Evolutionary conservation across 1,139 yeast genomes (phyloP).

Genomic region (Saccharomycopsis hybrid): DNA sequence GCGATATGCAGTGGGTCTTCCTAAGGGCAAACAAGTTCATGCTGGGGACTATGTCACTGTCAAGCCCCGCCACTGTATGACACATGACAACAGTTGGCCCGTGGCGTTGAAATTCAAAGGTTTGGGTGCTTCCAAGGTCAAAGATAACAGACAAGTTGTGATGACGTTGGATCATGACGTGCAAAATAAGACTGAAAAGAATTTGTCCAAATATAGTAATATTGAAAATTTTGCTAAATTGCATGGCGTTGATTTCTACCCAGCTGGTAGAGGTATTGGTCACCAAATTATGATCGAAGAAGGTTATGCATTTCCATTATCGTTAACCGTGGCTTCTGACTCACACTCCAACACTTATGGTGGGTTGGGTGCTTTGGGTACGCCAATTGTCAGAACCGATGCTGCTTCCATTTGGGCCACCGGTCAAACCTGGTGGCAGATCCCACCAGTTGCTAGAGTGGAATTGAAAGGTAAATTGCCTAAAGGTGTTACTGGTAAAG

Average conservation of each 20-base stretch:
- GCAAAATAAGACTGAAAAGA: slow-evolving; percentile 84
- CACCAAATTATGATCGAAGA: slow-evolving; percentile 99
- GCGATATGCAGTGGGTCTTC: slow-evolving; percentile 78
- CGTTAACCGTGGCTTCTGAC: slow-evolving; percentile 92
- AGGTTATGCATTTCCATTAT: slow-evolving; percentile 95
- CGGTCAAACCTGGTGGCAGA: slow-evolving; percentile 99
- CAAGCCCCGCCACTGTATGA: slow-evolving; percentile 96
- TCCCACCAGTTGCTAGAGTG: slow-evolving; percentile 96
- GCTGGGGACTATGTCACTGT: slow-evolving; percentile 95
- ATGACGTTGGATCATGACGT: slow-evolving; percentile 97
- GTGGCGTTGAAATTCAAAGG: slow-evolving; percentile 96
- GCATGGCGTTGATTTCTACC: slow-evolving; percentile 93
- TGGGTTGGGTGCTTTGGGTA: slow-evolving; percentile 92
- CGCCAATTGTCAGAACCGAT: slow-evolving; percentile 96
- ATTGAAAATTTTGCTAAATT: slow-evolving; percentile 82
- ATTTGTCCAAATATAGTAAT: slow-evolving; percentile 77
- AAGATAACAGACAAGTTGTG: slow-evolving; percentile 84
- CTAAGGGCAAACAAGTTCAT: slow-evolving; percentile 62
- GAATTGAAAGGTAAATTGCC: slow-evolving; percentile 79
- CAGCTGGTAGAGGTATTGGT: slow-evolving; percentile 98
- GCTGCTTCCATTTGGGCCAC: slow-evolving; percentile 99
- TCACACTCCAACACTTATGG: slow-evolving; percentile 98
- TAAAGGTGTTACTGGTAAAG: slow-evolving; percentile 89
- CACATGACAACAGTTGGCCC: slow-evolving; percentile 99
- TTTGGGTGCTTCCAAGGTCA: slow-evolving; percentile 78